Conservation (phyloP, 345 rosid species). For the Ceriops tagal region DNA sequence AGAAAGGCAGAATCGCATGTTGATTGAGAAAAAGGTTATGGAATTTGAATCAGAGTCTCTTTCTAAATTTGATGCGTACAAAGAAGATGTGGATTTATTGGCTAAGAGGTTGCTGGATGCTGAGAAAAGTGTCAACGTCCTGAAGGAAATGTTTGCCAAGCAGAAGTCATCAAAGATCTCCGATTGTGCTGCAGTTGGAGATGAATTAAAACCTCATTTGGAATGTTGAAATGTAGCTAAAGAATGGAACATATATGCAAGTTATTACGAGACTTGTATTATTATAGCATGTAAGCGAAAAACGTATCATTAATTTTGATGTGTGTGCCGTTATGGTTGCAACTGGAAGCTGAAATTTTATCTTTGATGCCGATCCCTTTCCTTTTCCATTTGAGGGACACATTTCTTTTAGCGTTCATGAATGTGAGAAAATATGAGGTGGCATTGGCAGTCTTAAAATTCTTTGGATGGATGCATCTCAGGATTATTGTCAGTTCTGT, state of each 20-base stretch:
- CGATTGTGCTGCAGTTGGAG: constrained; percentile 32
- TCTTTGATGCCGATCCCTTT: background rate
- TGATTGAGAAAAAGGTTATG: constrained; percentile 44
- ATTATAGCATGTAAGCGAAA: too few species aligned
- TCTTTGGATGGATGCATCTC: too few species aligned
- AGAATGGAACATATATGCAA: background rate
- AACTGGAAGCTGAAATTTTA: constrained; percentile 3
- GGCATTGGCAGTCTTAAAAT: too few species aligned
- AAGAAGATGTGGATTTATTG: constrained; percentile 28
- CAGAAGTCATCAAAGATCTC: constrained; percentile 26
- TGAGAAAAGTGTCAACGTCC: constrained; percentile 28
- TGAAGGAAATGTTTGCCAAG: constrained; percentile 37
- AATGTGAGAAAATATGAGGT: too few species aligned
- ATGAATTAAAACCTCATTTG: background rate
- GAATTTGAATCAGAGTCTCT: constrained; percentile 48
- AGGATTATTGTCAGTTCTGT: too few species aligned
- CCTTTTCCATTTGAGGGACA: background rate
- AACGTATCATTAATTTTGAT: background rate
- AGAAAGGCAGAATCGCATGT: constrained; percentile 37
- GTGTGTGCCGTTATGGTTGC: too few species aligned
- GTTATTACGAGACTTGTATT: background rate
- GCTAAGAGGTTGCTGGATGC: constrained; percentile 29
- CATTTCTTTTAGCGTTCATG: too few species aligned
- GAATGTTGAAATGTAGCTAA: background rate
- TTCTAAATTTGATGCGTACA: constrained; percentile 32